phyloP scores from a whole-genome alignment of 805 yeast genomes.

The Lachancea sp. region DNA sequence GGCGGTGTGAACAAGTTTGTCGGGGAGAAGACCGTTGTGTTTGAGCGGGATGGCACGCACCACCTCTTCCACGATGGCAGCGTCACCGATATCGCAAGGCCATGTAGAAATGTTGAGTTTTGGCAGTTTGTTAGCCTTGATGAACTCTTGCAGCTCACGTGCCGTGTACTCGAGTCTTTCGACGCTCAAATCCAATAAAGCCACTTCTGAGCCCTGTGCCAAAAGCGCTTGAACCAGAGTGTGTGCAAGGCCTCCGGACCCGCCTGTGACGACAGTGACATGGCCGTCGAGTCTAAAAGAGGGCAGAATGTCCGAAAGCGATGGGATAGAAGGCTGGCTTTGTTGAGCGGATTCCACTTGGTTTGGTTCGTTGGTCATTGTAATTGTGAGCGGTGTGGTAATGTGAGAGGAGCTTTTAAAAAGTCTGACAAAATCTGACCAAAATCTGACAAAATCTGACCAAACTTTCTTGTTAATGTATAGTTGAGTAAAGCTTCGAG shows the following conservation, averaged over 20 bases:
- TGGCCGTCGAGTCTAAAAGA: conserved; percentile 62
- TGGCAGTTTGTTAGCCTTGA: conserved; percentile 31
- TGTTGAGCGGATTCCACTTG: conserved; percentile 22
- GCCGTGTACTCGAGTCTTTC: conserved; percentile 54
- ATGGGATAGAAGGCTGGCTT: conserved; percentile 17
- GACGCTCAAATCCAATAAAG: conserved; percentile 61
- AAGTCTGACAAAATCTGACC: too few relatives aligned
- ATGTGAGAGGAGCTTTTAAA: too few relatives aligned
- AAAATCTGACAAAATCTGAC: too few relatives aligned
- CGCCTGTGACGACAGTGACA: conserved; percentile 71
- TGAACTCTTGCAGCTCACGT: conserved; percentile 45
- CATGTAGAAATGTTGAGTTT: conserved; percentile 45
- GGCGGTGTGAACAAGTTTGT: conserved; percentile 69
- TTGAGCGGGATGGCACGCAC: conserved; percentile 46
- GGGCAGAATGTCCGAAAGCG: conserved; percentile 46
- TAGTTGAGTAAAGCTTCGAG: too few relatives aligned
- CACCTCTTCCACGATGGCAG: conserved; percentile 48
- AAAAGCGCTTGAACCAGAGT: conserved; percentile 59
- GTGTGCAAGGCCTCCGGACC: conserved; percentile 71
- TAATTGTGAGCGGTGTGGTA: too few relatives aligned
- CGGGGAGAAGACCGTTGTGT: conserved; percentile 56
- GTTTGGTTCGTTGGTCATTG: conserved; percentile 6
- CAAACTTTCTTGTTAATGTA: too few relatives aligned
- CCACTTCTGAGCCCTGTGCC: conserved; percentile 73
- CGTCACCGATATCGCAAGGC: conserved; percentile 68